Evolutionary conservation across 805 yeast species (phyloP), one percentile per base, ranked within the genome.

Genomic region (Candida pseudoglaebosa): DNA sequence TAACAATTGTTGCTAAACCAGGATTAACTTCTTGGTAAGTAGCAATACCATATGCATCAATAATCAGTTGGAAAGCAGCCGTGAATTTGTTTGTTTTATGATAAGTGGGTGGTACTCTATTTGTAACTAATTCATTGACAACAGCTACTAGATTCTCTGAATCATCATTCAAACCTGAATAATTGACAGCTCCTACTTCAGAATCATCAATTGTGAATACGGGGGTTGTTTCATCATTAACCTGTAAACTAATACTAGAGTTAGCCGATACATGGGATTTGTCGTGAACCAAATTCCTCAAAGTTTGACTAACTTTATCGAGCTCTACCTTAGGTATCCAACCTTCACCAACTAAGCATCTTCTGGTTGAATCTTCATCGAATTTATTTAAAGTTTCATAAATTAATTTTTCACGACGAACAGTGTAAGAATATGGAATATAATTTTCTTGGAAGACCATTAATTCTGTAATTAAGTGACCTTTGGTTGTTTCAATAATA

Each of bases 61-160:
- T 86, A 67, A 93, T 89, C 34, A 79, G 71, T 69, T 93, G 99
- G 71, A 88, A 93, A 0, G 96, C 96, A 24, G 72, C 77, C 0
- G 98, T 90, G 60, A 93, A 89, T 65, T 91, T 91, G 65, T 91
- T 93, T n/a, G 95, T 86, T 56, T 84, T 80, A 65, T 89, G 96
- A 61, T 71, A 89, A 1, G 99, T 93, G 36, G 99, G 99, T 2
- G 99, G 99, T 4, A 85, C 77, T 61, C 80, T 82, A 39, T 82
- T 81, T 8, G 98, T 90, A 39, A 78, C 73, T 38, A 93, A 75
- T 22, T 70, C 71, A 45, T 76, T 76, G 19, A 57, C 50, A 32
- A 77, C 69, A 2, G 77, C 71, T 4, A 58, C 52, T 16, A 58
- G 44, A 8, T 52, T 48, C 19, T 47, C 49, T 24, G 28, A 43